Conservation (phyloP, 495 filamentous ascomycete species). For the Aspergillus campestris region DNA sequence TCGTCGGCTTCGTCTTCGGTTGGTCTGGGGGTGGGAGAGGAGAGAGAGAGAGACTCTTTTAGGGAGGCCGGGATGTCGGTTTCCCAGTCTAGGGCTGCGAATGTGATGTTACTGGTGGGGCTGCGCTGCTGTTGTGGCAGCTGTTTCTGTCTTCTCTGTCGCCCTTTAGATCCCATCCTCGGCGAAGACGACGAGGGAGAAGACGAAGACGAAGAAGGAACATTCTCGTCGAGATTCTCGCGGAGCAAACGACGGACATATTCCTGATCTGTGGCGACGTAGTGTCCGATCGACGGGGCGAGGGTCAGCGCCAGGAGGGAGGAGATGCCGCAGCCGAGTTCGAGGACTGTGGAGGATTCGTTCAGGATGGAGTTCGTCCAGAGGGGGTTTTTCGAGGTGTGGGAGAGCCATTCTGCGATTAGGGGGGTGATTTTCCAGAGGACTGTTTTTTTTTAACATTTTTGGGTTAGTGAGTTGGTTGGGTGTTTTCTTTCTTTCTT, state of each 20-base stretch:
- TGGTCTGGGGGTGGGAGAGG: neutral
- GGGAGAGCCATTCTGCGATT: conserved; percentile 72
- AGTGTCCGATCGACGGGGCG: conserved; percentile 50
- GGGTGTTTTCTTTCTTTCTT: no score
- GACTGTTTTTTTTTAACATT: no score
- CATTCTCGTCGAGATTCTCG: conserved; percentile 66
- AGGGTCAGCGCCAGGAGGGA: conserved; percentile 62
- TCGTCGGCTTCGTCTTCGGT: conserved; percentile 7
- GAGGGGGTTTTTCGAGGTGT: conserved; percentile 51
- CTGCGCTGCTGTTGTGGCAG: neutral
- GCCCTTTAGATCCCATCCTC: conserved; percentile 5
- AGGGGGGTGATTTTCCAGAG: conserved; percentile 89
- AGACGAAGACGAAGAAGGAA: neutral
- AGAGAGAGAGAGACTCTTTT: conserved; percentile 16
- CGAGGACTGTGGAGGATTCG: conserved; percentile 52
- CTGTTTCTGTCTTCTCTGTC: conserved; percentile 4
- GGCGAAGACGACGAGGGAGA: neutral
- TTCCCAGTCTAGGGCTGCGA: conserved; percentile 41
- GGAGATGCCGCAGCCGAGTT: conserved; percentile 84
- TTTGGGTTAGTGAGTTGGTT: neutral
- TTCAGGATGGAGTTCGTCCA: conserved; percentile 49
- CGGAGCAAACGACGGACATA: conserved; percentile 70
- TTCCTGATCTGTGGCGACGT: conserved; percentile 80
- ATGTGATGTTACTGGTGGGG: conserved; percentile 24
- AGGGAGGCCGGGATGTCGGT: conserved; percentile 24